These are phyloP conservation scores for Fremontodendron californicum DNA, from an alignment of 345 rosid species.

Conservation along the genomic window DNA sequence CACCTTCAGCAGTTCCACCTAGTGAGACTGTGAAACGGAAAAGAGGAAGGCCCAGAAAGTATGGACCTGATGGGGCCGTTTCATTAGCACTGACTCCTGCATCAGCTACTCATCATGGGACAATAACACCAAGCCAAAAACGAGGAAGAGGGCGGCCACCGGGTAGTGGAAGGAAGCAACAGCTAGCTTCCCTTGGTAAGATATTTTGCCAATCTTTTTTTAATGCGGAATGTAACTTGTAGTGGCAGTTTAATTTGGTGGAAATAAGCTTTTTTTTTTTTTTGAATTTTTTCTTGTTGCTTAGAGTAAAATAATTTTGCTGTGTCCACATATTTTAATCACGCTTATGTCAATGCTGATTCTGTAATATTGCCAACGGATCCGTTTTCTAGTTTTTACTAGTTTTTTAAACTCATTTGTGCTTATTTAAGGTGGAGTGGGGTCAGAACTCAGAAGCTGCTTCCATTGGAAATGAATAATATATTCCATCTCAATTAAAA, in stretches of 20 bases:
- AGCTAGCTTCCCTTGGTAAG: conserved; percentile 61
- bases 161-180: conserved; percentile 82
- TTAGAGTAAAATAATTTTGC: not conserved
- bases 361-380: not conserved
- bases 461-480: not conserved
- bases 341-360: not conserved
- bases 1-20: conserved; percentile 38
- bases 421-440: not conserved
- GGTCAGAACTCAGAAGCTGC: not conserved
- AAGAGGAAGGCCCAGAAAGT: conserved; percentile 86
- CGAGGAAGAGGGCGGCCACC: conserved; percentile 94
- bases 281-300: not conserved
- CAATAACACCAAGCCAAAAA: conserved; percentile 52
- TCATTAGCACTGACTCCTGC: conserved; percentile 76
- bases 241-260: not conserved
- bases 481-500: not conserved
- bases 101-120: conserved; percentile 50
- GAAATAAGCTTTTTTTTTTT: not conserved
- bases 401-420: not conserved
- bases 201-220: conserved; percentile 2
- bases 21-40: conserved; percentile 62
- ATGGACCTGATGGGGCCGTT: conserved; percentile 68
- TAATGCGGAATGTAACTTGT: not conserved
- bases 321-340: not conserved
- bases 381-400: not conserved